These are phyloP conservation scores for Talaromyces sp. DNA, from an alignment of 2,329 filamentous ascomycete genomes.

Conservation along the genomic window DNA sequence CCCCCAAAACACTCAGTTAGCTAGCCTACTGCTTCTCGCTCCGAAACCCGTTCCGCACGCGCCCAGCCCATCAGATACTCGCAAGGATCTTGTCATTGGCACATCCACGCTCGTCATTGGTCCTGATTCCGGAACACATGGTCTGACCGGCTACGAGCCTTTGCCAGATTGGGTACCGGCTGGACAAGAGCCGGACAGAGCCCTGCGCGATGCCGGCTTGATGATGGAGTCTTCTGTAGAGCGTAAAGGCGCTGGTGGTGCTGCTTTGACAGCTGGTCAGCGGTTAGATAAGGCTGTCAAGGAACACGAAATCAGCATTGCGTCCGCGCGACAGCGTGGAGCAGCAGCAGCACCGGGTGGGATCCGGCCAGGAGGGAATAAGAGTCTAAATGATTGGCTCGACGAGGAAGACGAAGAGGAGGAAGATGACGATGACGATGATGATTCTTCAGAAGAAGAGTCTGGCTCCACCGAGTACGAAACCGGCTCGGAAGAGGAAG, in stretches of 20 bases:
- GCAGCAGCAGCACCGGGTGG: conserved; percentile 35
- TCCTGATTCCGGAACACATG: conserved; percentile 65
- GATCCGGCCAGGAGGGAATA: conserved; percentile 40
- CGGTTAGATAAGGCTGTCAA: conserved; percentile 38
- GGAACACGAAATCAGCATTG: conserved; percentile 31
- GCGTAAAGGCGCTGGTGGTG: conserved; percentile 13
- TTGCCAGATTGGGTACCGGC: conserved; percentile 80
- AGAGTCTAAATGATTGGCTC: conserved; percentile 90
- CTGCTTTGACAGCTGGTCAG: conserved; percentile 35
- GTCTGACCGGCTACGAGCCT: conserved; percentile 70
- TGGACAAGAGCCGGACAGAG: conserved; percentile 72
- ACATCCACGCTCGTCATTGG: conserved; percentile 82
- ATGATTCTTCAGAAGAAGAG: conserved; percentile 45
- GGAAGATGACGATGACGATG: conserved; percentile 40
- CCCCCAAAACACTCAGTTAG: conserved; percentile 71
- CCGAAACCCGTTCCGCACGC: conserved; percentile 91
- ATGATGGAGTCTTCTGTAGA: conserved; percentile 21
- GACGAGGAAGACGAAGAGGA: conserved; percentile 53
- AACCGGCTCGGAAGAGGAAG: conserved; percentile 35
- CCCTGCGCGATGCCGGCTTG: conserved; percentile 59
- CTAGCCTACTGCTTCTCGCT: conserved; percentile 82
- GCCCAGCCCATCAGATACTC: conserved; percentile 79
- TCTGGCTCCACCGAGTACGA: conserved; percentile 42
- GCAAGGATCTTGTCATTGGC: conserved; percentile 72
- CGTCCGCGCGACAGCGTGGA: conserved; percentile 17